phyloP scores from a whole-genome alignment of 345 rosid species.

The Abelmoschus esculentus region DNA sequence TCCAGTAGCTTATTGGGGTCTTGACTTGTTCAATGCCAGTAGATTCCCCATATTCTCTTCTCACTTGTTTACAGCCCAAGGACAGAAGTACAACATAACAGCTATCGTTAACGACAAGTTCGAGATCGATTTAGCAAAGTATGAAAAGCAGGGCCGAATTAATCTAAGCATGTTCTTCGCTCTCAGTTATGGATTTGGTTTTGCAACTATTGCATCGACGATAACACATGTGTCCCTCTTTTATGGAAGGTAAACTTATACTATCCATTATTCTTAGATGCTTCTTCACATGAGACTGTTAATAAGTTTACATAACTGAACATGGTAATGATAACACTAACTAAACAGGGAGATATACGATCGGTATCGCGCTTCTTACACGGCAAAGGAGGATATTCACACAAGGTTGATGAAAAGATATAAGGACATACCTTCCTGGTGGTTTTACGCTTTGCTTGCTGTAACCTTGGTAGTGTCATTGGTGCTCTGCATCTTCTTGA shows the following conservation, averaged over 20 bases:
- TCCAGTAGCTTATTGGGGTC: conserved; percentile 68
- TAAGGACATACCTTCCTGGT: conserved; percentile 81
- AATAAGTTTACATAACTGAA: conserved; percentile 7
- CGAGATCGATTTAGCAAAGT: conserved; percentile 52
- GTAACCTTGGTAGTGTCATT: conserved; percentile 45
- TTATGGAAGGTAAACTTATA: conserved; percentile 66
- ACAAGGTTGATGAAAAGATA: conserved; percentile 69
- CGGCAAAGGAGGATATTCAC: conserved; percentile 67
- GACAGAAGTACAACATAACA: conserved; percentile 44
- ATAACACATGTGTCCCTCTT: neutral
- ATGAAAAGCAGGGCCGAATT: conserved; percentile 62
- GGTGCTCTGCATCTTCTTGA: conserved; percentile 54
- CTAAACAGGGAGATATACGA: conserved; percentile 47
- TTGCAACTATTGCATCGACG: no score
- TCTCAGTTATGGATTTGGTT: no score
- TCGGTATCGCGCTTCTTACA: conserved; percentile 51
- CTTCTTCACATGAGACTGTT: neutral
- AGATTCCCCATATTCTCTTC: conserved; percentile 80
- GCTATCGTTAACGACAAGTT: conserved; percentile 75
- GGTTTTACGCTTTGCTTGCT: conserved; percentile 57
- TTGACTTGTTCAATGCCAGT: conserved; percentile 45
- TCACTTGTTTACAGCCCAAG: conserved; percentile 61
- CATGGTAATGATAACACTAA: no score
- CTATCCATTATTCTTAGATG: neutral
- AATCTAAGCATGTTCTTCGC: conserved; percentile 54